Percentiles rank a stretch among this genome's conserved stretches.
phyloP scores from a whole-genome alignment of 495 filamentous ascomycete species.

The Neurospora pannonica region DNA sequence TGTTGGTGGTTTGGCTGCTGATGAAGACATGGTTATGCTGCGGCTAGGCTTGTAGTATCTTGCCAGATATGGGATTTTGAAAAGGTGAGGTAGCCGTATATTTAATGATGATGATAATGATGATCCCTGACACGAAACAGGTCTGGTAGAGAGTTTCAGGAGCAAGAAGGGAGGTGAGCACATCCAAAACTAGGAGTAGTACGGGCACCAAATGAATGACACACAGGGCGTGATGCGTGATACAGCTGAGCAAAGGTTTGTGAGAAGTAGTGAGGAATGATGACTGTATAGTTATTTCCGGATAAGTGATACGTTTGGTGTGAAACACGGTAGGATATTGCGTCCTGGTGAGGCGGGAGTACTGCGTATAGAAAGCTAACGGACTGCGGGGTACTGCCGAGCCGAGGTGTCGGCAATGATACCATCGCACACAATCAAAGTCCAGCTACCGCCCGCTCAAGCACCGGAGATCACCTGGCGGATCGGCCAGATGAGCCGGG shows the following conservation, averaged over 20 bases:
- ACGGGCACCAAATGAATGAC: neutral
- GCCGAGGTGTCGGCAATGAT: neutral
- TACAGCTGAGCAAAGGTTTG: neutral
- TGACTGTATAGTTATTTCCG: neutral
- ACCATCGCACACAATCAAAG: neutral
- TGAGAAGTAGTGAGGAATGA: neutral
- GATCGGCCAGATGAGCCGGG: neutral
- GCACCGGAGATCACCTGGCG: neutral
- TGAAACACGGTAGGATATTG: neutral
- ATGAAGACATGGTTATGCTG: neutral
- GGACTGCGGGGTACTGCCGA: neutral
- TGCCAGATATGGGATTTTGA: neutral
- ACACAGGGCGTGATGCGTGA: neutral
- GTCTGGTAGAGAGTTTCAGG: neutral
- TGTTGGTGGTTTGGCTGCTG: constrained; percentile 21
- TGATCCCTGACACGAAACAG: neutral
- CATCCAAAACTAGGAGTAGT: neutral
- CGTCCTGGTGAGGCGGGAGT: neutral
- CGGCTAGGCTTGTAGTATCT: neutral
- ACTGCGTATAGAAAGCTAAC: neutral
- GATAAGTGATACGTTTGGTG: neutral
- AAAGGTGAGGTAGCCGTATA: neutral
- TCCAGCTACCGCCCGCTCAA: neutral
- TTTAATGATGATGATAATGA: neutral
- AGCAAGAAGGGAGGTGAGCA: neutral